Percentiles rank a stretch among this genome's conserved stretches.
These are phyloP conservation scores for Pseudofabraea citricarpa DNA, from an alignment of 2,329 filamentous ascomycete species.

Conservation along the genomic window DNA sequence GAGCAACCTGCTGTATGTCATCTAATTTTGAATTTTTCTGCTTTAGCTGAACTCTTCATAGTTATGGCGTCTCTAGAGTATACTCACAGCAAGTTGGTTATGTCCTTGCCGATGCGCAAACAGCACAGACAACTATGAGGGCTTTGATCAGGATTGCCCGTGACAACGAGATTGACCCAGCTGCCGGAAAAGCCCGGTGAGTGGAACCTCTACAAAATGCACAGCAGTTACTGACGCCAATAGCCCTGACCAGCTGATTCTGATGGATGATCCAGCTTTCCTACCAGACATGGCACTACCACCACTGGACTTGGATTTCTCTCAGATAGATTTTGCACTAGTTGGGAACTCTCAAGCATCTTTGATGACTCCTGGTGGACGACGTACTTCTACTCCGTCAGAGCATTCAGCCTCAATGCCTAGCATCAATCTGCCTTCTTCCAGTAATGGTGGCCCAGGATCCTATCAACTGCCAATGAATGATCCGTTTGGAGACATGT, in stretches of 20 bases:
- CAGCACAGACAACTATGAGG: conserved; percentile 68
- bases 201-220: too few relatives aligned
- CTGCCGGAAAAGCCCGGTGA: conserved; percentile 69
- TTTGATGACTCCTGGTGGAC: conserved; percentile 26
- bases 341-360: conserved; percentile 19
- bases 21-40: neutral
- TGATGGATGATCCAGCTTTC: conserved; percentile 81
- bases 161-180: conserved; percentile 59
- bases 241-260: conserved; percentile 70
- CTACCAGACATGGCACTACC: conserved; percentile 60
- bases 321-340: conserved; percentile 30
- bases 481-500: conserved; percentile 27
- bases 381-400: conserved; percentile 15
- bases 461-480: conserved; percentile 21
- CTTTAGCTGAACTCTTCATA: conserved; percentile 26
- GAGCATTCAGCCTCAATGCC: conserved; percentile 28
- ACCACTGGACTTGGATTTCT: conserved; percentile 50
- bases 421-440: conserved; percentile 43
- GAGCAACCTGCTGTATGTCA: conserved; percentile 69
- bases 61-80: conserved; percentile 77
- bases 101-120: conserved; percentile 74
- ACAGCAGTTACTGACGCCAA: too few relatives aligned
- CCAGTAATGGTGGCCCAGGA: conserved; percentile 35
- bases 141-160: conserved; percentile 56
- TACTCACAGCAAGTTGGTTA: conserved; percentile 86